Conservation (phyloP, 2,329 filamentous ascomycete genomes). For the Paraconiothyrium sp. region DNA sequence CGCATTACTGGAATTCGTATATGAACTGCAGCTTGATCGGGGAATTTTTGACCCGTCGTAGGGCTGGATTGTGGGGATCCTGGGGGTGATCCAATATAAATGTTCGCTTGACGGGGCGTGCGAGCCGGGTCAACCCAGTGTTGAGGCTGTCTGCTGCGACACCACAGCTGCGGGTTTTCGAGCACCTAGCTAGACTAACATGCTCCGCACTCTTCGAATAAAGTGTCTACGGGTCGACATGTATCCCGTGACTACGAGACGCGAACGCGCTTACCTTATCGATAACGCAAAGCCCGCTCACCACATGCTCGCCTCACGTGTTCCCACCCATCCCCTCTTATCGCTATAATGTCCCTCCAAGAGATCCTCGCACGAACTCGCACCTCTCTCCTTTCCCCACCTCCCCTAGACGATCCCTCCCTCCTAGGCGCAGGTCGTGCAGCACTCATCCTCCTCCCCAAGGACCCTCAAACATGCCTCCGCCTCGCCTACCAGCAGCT, state of each 20-base stretch:
- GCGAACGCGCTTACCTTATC: neutral
- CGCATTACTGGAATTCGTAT: neutral
- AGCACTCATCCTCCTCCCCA: slow-evolving; percentile 47
- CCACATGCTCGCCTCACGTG: neutral
- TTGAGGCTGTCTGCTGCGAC: slow-evolving; percentile 20
- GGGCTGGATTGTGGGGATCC: slow-evolving; percentile 5
- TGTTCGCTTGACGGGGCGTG: neutral
- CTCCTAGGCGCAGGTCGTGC: slow-evolving; percentile 55
- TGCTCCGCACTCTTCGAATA: too few relatives aligned
- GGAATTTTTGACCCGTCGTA: neutral
- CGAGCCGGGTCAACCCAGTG: neutral
- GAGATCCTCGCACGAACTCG: slow-evolving; percentile 39
- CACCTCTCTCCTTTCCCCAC: slow-evolving; percentile 24
- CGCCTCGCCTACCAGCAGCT: slow-evolving; percentile 71
- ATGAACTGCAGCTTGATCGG: neutral
- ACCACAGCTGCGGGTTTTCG: neutral
- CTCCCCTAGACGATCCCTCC: slow-evolving; percentile 24
- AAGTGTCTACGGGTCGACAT: too few relatives aligned
- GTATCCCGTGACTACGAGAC: neutral
- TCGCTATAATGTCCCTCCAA: slow-evolving; percentile 16
- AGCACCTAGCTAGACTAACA: neutral
- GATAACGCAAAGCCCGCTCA: neutral
- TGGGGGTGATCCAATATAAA: slow-evolving; percentile 9
- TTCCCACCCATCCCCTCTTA: neutral
- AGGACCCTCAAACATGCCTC: slow-evolving; percentile 62